Evolutionary conservation across 73 alveolate species (phyloP).

Genomic region (Diophrys sp.): DNA sequence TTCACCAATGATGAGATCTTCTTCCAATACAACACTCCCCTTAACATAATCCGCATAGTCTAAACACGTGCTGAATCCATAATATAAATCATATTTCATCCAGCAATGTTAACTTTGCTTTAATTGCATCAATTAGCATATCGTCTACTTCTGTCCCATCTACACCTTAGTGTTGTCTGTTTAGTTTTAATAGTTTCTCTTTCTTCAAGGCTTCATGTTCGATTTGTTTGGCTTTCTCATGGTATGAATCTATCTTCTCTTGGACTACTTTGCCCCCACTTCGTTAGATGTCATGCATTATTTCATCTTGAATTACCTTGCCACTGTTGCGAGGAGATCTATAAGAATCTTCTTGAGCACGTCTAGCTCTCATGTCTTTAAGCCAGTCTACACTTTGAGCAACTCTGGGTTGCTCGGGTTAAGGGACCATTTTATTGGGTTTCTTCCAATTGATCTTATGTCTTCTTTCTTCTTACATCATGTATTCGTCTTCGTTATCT

Average conservation of each 20-base stretch:
- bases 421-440: background rate
- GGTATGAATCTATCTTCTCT: background rate
- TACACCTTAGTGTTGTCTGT: background rate
- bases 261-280: background rate
- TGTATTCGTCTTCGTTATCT: background rate
- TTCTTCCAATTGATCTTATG: background rate
- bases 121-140: conserved; percentile 12
- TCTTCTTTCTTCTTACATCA: background rate
- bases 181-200: conserved; percentile 28
- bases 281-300: too few species aligned
- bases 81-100: conserved; percentile 4
- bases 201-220: conserved; percentile 33
- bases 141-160: conserved; percentile 6
- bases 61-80: too few species aligned
- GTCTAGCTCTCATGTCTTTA: background rate
- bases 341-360: background rate
- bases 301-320: too few species aligned
- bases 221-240: conserved; percentile 42
- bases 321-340: too few species aligned
- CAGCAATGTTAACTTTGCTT: conserved; percentile 5
- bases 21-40: too few species aligned
- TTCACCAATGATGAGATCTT: too few species aligned
- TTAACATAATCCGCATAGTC: too few species aligned
- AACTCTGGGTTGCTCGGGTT: background rate
- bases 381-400: conserved; percentile 11